These are phyloP conservation scores for Pyrrhoderma lamaoense DNA, from an alignment of 1,284 basidiomycete species.

Conservation along the genomic window DNA sequence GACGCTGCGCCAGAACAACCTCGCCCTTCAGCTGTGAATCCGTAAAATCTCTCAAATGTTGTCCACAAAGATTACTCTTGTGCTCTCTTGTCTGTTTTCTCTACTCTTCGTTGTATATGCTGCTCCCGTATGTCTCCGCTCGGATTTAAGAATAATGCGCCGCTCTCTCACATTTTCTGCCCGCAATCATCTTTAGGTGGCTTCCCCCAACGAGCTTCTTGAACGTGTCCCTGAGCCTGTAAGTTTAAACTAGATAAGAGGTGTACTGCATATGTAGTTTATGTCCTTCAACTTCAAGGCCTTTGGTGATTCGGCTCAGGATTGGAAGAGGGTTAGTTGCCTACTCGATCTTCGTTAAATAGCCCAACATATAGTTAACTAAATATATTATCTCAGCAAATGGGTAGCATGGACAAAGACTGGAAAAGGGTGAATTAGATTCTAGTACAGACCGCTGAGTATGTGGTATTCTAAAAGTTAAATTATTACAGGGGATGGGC, in stretches of 20 bases:
- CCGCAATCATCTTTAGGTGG: conserved; percentile 1
- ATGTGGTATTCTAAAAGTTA: too few species aligned
- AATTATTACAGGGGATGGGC: conserved; percentile 4
- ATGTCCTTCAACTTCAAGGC: neutral
- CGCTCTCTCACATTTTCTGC: neutral
- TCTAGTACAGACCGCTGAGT: neutral
- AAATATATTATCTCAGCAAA: neutral
- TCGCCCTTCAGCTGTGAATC: neutral
- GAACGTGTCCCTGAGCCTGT: conserved; percentile 13
- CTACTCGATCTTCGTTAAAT: too few species aligned
- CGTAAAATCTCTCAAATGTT: conserved; percentile 1
- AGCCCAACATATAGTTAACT: too few species aligned
- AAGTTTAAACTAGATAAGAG: neutral
- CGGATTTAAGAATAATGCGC: neutral
- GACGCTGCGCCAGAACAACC: neutral
- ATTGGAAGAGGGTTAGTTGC: conserved; percentile 5
- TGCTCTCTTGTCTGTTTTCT: conserved; percentile 12
- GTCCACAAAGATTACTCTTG: conserved; percentile 9
- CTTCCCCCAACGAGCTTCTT: conserved; percentile 1
- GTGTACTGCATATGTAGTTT: neutral
- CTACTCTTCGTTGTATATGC: conserved; percentile 8
- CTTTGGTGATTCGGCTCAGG: conserved; percentile 12
- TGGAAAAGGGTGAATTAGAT: conserved; percentile 1
- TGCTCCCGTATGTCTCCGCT: conserved; percentile 11
- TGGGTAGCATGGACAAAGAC: conserved; percentile 11